Conservation (phyloP, 225 moss, liverwort and hornwort genomes). For the Pseudisothecium myosuroides region DNA sequence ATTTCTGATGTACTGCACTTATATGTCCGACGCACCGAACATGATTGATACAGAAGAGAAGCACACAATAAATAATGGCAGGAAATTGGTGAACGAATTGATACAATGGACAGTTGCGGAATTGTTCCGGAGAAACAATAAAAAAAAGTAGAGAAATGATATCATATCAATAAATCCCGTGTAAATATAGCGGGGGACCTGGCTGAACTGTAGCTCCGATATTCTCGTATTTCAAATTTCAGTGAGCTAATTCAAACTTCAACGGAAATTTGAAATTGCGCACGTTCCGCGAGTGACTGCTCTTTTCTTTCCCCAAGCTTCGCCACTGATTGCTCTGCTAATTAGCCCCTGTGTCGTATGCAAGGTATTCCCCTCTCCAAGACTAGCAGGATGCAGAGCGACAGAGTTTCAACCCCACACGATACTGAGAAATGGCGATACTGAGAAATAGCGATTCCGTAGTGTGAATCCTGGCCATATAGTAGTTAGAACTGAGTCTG, state of each 20-base stretch:
- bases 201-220: not conserved
- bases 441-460: not conserved
- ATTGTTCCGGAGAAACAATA: not conserved
- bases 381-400: not conserved
- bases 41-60: not conserved
- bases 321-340: not conserved
- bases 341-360: not conserved
- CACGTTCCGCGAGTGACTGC: not conserved
- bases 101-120: not conserved
- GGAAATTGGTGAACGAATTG: not conserved
- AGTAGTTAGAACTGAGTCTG: not conserved
- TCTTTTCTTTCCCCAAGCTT: not conserved
- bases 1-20: not conserved
- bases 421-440: not conserved
- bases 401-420: not conserved
- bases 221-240: conserved; percentile 4
- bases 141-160: not conserved
- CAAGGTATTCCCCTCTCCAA: not conserved
- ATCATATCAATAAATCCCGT: not conserved
- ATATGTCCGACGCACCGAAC: not conserved
- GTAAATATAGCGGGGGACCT: not conserved
- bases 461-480: not conserved
- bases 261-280: conserved; percentile 1
- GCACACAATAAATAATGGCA: not conserved
- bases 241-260: not conserved